Percentiles rank a stretch among this genome's conserved stretches.
Evolutionary conservation across 2,329 filamentous ascomycete species (phyloP).

Genomic region (Dactylonectria macrodidyma): DNA sequence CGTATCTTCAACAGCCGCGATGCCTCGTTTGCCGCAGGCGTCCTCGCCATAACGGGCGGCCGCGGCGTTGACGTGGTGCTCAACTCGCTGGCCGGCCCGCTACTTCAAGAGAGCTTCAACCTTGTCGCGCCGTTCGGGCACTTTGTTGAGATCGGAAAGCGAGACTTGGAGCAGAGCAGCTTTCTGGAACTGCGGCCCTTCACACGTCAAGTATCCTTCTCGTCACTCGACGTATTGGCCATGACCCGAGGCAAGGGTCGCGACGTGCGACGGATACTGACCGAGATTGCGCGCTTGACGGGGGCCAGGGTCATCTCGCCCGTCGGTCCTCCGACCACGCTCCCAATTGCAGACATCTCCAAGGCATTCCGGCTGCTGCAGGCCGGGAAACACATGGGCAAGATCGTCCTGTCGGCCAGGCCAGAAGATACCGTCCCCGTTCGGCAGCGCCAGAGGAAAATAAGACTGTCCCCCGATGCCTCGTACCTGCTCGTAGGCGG

Average conservation of each 20-base stretch:
- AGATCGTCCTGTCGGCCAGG: slow-evolving; percentile 22
- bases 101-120: slow-evolving; percentile 19
- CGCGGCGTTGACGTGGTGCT: slow-evolving; percentile 17
- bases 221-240: background rate
- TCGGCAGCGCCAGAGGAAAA: background rate
- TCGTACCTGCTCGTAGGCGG: slow-evolving; percentile 39
- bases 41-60: slow-evolving; percentile 8
- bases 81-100: slow-evolving; percentile 13
- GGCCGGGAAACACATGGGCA: slow-evolving; percentile 22
- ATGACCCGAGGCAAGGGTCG: background rate
- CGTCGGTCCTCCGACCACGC: background rate
- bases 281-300: background rate
- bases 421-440: slow-evolving; percentile 20
- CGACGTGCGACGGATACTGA: background rate
- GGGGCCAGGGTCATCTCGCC: background rate
- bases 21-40: background rate
- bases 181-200: background rate
- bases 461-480: slow-evolving; percentile 19
- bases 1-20: slow-evolving; percentile 19
- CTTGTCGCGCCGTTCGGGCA: slow-evolving; percentile 11
- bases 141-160: slow-evolving; percentile 15
- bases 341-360: background rate
- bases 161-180: slow-evolving; percentile 34
- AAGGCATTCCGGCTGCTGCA: slow-evolving; percentile 12
- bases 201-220: background rate